Evolutionary conservation across 192 early-diverging fungal genomes (phyloP), one percentile per base, ranked within the genome.

Genomic region (Linnemannia schmuckeri): DNA sequence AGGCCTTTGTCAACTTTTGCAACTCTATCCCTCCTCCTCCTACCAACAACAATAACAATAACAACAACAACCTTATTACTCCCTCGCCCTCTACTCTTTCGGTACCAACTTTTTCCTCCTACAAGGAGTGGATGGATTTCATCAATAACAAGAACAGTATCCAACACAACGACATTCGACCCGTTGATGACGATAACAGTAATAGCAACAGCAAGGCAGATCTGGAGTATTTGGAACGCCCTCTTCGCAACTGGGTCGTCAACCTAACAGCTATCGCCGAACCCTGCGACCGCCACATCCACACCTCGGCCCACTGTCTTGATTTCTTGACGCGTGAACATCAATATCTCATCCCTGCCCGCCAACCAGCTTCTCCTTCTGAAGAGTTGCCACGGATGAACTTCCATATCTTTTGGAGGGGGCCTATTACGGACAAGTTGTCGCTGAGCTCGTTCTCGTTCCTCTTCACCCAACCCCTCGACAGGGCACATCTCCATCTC

Each of bases 371-470:
- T 18, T 52, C 73, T 27, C 54, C 70, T n/a, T 54, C 73, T 2
- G 52, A 66, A 30, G 52, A 79, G 30, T 22, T 73, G 44, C 27
- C 46, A 35, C 63, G 70, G 38, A 89, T 85, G 82, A 47, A 85
- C 30, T 89, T 85, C 52, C 88, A 89, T 75, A 68, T 89, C 35
- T 89, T 82, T 79, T 89, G 88, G 88, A 71, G 79, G 35, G 88
- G 88, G 0, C 74, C 72, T 7, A 78, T 89, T n/a, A 89, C 52
- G 7, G 88, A 89, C 77, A 89, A 89, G 6, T n/a, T 89, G 6
- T 76, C 70, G 0, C 40, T 89, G 10, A 85, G 72, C 27, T 73
- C 80, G 4, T 74, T 75, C 42, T 72, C 88, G 24, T 85, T 89
- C 57, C 40, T 89, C 13, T 89, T 82, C 41, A 85, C 88, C 15